Evolutionary conservation across 169 alveolate genomes (phyloP), one percentile per base, ranked within the genome.

Genomic region (Cryptosporidium meleagridis): DNA sequence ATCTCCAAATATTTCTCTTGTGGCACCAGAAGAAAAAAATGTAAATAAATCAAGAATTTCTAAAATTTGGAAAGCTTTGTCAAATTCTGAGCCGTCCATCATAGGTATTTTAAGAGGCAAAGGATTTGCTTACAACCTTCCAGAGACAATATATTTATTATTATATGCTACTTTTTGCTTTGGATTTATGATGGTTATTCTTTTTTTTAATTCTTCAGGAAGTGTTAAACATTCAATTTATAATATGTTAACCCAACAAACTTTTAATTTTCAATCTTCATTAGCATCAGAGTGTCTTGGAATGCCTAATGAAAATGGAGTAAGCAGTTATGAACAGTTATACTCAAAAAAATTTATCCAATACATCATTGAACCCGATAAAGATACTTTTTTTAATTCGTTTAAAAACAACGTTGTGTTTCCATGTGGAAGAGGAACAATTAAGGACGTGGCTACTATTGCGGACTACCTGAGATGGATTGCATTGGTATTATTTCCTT

Each of bases 381-480:
- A 65, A 62, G 26, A 23, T 6, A n/a, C 29, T 26, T 65, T 65
- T 39, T 44, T 26, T 44, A 31, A 18, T 52, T 35, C 72, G 0
- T 1, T 37, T 23, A 75, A 31, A 21, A 23, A 41, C 23, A 31
- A 39, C 9, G 53, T n/a, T 61, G 41, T 62, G 8, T 62, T 80
- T 80, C 69, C 58, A n/a, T 80, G 87, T 37, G 87, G 87, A 29
- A 62, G 67, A 53, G 87, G 87, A 39, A 62, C 87, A 59, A 37
- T 80, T n/a, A 62, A 37, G 39, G 51, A 80, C 31, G 67, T 80
- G 9, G 67, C 48, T 4, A 80, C 87, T 21, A 23, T 61, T 16
- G 87, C 87, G 31, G 87, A 80, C 37, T 80, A 80, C n/a, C 7
- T 80, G 31, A 59, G 87, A 26, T 80, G 87, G 87, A 41, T 80